Base-by-base conservation (phyloP, 2,329 filamentous ascomycete species). In the Colletotrichum sp. region DNA sequence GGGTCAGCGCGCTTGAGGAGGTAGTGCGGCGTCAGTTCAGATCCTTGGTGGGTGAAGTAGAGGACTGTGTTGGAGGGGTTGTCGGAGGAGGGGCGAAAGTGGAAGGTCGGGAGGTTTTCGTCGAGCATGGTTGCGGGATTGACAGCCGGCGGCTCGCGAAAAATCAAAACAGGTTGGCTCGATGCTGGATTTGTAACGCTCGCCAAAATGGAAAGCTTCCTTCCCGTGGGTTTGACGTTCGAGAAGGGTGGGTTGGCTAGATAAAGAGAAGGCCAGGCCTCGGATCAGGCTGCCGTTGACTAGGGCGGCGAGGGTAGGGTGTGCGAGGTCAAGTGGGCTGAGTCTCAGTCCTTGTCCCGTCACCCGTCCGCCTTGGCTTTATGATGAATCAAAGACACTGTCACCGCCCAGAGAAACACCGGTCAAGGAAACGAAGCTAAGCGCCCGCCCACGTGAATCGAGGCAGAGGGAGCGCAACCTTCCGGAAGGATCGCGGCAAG, bases 101-200 rank as follows among this genome's bases (percentile, higher is more conserved):
- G 89, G 81, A 92, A 93, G 60, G 90, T 95, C 72, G 96, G 96
- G n/a, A 98, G 91, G 84, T 96, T 98, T 84, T 98, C 95, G 92
- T 98, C 96, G 81, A 98, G 91, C 96, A 98, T 98, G 74, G 78
- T 83, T 80, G 74, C 59, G 69, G 70, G 63, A 52, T 52, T 28
- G 44, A 8, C 12, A 28, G 15, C 9, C 52, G 67, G 48, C 9
- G 39, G 71, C 55, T 69, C 32, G 15, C 36, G 60, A 65, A 57
- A 25, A 52, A 22, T 22, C 44, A 52, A 52, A 60, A 57, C 15
- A 32, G 55, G 55, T 8, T 25, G 27, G 52, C 22, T n/a, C 60
- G 55, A 13, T 27, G 27, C 22, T 68, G 28, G 32, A 59, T 25
- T 65, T 27, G 5, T 57, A 32, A 39, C 25, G 61, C 63, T 57